Base-by-base conservation (phyloP, 2,329 filamentous ascomycete species). In the Trichoderma sp. region DNA sequence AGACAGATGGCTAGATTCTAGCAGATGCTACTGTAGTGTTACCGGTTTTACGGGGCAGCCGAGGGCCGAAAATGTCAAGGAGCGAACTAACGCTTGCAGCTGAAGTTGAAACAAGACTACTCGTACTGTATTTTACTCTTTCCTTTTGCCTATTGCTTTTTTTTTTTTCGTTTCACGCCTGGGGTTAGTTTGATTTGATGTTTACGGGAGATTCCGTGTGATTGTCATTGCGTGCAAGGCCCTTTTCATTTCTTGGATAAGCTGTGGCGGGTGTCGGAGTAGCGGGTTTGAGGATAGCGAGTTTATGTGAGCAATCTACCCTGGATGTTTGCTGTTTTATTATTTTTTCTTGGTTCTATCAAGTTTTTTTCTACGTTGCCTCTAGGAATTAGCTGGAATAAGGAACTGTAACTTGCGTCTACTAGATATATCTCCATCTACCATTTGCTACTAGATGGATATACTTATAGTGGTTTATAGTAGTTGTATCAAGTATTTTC, bases 81-180 rank as follows among this genome's bases (percentile, higher is more conserved):
- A 32, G 43, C 15, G 23, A 68, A 43, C 53, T 68, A 57, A 55
- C 63, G 43, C n/a, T 65, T 32, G 34, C 17, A 68, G 65, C 53
- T 67, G 64, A 67, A 59, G 26, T 50, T 68, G 66, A 68, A 68
- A 68, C 66, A 61, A 50, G 50, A 23, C 50, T 57, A 26, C 17
- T 20, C 4, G 47, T 23, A 53, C 15, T 23, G 47, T 23, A 23
- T 6, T 23, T 23, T 47, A 17, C 30, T 50, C 15, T 20, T 36
- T 47, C 8, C 12, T 13, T 13, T 36, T 3, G 15, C 26, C 17
- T 3, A 20, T 20, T 34, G 15, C n/a, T 9, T 26, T n/a, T 34
- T 61, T 61, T 57, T 26, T 13, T 61, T 43, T 26, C 47, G 55
- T 68, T 68, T 68, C 55, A 68, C 59, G 55, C 32, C 39, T n/a